Conservation (phyloP, 2,329 filamentous ascomycete species). For the Alternaria brassicae region DNA sequence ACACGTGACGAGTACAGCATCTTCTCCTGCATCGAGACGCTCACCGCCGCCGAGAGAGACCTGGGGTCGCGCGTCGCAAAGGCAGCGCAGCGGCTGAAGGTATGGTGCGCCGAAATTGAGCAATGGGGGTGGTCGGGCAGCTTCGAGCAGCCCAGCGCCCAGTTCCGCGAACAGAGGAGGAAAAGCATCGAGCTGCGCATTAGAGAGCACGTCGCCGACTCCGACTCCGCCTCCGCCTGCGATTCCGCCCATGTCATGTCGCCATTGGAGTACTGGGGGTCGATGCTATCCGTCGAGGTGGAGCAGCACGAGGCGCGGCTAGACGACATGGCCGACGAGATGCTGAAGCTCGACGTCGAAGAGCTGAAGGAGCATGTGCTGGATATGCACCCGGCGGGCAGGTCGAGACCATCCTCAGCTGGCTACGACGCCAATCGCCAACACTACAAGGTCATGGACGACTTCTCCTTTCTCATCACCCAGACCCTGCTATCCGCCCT, state of each 20-base stretch:
- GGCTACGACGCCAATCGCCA: slow-evolving; percentile 41
- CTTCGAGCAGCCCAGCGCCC: slow-evolving; percentile 52
- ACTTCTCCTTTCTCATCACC: slow-evolving; percentile 88
- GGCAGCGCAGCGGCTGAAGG: slow-evolving; percentile 73
- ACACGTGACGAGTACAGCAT: slow-evolving; percentile 52
- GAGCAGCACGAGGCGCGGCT: slow-evolving; percentile 74
- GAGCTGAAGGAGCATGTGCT: slow-evolving; percentile 90
- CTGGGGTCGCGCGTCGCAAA: slow-evolving; percentile 74
- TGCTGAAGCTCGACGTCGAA: slow-evolving; percentile 77
- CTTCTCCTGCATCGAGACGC: slow-evolving; percentile 65
- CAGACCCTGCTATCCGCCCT: slow-evolving; percentile 89
- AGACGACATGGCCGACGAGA: slow-evolving; percentile 72
- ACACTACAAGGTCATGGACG: slow-evolving; percentile 77
- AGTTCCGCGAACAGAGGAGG: slow-evolving; percentile 35
- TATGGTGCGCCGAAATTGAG: slow-evolving; percentile 77
- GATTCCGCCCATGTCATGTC: slow-evolving; percentile 29
- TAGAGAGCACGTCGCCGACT: slow-evolving; percentile 37
- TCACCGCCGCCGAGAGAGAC: slow-evolving; percentile 71
- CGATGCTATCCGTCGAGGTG: slow-evolving; percentile 70
- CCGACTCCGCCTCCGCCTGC: slow-evolving; percentile 32
- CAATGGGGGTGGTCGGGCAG: slow-evolving; percentile 65
- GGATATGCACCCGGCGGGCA: slow-evolving; percentile 70
- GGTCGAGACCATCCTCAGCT: slow-evolving; percentile 56
- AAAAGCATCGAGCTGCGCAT: slow-evolving; percentile 44
- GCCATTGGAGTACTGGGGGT: slow-evolving; percentile 68